Evolutionary conservation across 148 eudicot species (phyloP).

Genomic region (Linanthus parryae): DNA sequence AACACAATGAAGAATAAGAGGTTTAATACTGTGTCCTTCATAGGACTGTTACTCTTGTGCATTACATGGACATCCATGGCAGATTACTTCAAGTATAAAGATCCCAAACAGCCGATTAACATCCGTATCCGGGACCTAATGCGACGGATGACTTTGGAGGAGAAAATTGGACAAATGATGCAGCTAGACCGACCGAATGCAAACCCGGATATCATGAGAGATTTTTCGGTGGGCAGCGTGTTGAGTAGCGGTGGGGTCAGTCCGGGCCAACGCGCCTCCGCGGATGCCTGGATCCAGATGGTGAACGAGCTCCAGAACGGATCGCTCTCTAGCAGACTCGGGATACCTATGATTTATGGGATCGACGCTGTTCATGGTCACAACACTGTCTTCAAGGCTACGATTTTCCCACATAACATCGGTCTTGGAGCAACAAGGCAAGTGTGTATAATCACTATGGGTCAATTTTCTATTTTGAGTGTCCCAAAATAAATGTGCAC

Average conservation of each 20-base stretch:
- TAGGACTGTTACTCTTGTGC: too few relatives aligned
- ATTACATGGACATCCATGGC: too few relatives aligned
- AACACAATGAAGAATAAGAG: too few relatives aligned
- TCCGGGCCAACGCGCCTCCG: neutral
- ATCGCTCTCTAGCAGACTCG: neutral
- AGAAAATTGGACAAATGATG: conserved; percentile 5
- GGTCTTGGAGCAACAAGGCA: conserved; percentile 15
- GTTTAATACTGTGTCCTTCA: too few relatives aligned
- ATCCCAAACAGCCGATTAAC: neutral
- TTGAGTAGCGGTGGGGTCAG: conserved; percentile 6
- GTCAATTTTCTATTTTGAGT: too few relatives aligned
- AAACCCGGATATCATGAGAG: neutral
- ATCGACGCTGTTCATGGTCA: conserved; percentile 13
- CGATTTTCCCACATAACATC: conserved; percentile 11
- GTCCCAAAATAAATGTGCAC: too few relatives aligned
- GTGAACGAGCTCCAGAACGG: conserved; percentile 8
- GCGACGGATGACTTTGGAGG: conserved; percentile 4
- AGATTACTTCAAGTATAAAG: conserved; percentile 4
- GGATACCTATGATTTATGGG: conserved; percentile 12
- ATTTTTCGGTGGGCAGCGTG: neutral
- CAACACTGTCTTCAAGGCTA: conserved; percentile 11
- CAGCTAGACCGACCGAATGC: neutral
- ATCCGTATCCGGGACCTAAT: neutral
- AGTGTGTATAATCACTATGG: too few relatives aligned
- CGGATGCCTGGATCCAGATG: conserved; percentile 7